Conservation (phyloP, 2,329 filamentous ascomycete species). For the Xylaria hypoxylon region DNA sequence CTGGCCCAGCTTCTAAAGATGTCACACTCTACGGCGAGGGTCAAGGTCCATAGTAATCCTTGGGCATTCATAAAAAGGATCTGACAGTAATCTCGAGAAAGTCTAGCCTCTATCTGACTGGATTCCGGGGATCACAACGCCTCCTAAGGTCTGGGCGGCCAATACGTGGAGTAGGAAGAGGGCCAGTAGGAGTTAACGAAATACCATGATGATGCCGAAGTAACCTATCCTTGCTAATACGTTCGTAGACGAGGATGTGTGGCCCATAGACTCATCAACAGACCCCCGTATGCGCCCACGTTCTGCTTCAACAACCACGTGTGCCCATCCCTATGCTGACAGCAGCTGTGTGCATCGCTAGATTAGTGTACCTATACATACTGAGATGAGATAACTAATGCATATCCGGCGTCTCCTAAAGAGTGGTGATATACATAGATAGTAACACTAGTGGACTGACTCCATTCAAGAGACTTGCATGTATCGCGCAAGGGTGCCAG, state of each 20-base stretch:
- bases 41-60: conserved; percentile 41
- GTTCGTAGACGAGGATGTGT: conserved; percentile 14
- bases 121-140: conserved; percentile 40
- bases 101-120: conserved; percentile 42
- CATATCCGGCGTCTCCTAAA: conserved; percentile 35
- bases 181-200: conserved; percentile 35
- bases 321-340: conserved; percentile 35
- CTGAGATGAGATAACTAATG: conserved; percentile 14
- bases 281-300: conserved; percentile 22
- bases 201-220: conserved; percentile 18
- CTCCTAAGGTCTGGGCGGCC: conserved; percentile 33
- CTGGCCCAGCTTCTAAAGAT: conserved; percentile 34
- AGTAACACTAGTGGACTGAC: conserved; percentile 14
- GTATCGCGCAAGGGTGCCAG: conserved; percentile 14
- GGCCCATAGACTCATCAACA: conserved; percentile 22
- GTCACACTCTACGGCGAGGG: conserved; percentile 25
- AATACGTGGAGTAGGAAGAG: conserved; percentile 29
- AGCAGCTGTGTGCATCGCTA: conserved; percentile 17
- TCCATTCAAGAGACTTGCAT: conserved; percentile 4
- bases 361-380: conserved; percentile 7
- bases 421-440: conserved; percentile 13
- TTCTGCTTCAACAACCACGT: conserved; percentile 31
- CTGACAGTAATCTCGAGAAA: conserved; percentile 42
- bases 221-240: conserved; percentile 27
- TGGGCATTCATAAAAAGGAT: conserved; percentile 35